Conservation (phyloP, 345 rosid species). For the Hevea brasiliensis region DNA sequence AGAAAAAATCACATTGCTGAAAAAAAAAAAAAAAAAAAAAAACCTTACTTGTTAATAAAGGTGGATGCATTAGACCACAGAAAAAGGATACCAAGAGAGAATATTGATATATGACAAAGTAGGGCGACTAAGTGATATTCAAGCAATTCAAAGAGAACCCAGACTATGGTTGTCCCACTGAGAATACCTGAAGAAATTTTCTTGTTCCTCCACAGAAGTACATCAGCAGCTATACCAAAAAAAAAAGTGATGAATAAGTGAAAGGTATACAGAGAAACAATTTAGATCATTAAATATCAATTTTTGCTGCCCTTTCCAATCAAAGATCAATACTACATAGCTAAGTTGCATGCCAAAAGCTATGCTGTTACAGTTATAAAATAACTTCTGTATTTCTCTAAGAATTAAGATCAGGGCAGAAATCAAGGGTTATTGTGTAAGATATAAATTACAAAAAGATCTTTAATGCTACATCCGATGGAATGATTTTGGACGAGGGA, state of each 20-base stretch:
- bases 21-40: not conserved
- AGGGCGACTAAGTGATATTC: slow-evolving; percentile 30
- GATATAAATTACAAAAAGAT: not conserved
- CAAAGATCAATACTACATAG: no score
- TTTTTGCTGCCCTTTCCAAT: no score
- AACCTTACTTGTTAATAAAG: slow-evolving; percentile 27
- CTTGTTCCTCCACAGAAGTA: slow-evolving; percentile 37
- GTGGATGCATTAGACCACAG: slow-evolving; percentile 31
- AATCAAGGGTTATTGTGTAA: not conserved
- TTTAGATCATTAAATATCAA: no score
- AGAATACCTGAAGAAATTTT: slow-evolving; percentile 27
- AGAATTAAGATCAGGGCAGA: not conserved
- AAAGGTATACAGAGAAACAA: no score
- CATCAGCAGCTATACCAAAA: slow-evolving; percentile 27
- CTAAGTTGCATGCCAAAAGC: not conserved
- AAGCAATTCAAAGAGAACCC: slow-evolving; percentile 34
- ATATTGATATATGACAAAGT: slow-evolving; percentile 23
- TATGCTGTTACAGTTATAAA: no score
- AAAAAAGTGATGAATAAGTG: not conserved
- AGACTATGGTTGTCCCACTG: slow-evolving; percentile 23
- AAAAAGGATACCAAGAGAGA: slow-evolving; percentile 21
- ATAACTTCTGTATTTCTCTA: not conserved
- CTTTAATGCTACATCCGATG: not conserved
- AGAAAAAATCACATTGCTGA: not conserved
- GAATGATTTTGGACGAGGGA: not conserved